Conservation (phyloP, 169 alveolate species). For the Cryptosporidium viatorum region DNA sequence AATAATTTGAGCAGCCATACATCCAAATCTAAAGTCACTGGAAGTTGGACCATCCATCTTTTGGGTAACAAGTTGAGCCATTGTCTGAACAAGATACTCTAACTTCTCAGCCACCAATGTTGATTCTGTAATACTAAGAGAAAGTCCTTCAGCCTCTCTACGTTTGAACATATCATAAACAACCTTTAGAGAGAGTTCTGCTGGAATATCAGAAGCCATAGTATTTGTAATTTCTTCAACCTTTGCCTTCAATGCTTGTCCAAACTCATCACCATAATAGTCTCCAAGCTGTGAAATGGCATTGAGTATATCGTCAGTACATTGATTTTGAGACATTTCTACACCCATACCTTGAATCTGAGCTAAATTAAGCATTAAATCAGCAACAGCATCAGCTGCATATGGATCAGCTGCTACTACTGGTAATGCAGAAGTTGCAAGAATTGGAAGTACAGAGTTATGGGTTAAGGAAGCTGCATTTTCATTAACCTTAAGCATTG, state of each 20-base stretch:
- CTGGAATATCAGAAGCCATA: conserved; percentile 65
- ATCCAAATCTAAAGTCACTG: conserved; percentile 48
- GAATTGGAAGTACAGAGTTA: conserved; percentile 45
- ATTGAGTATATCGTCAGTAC: conserved; percentile 36
- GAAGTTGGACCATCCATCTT: conserved; percentile 44
- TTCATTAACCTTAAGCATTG: conserved; percentile 47
- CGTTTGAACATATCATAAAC: conserved; percentile 57
- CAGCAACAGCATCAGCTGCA: conserved; percentile 67
- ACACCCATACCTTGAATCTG: conserved; percentile 69
- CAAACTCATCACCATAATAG: conserved; percentile 72
- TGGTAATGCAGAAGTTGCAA: conserved; percentile 39
- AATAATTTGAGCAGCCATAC: conserved; percentile 62
- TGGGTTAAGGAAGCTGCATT: conserved; percentile 52
- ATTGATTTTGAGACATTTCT: conserved; percentile 54
- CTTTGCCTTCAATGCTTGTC: conserved; percentile 38
- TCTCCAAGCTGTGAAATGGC: conserved; percentile 50
- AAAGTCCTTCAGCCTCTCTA: conserved; percentile 54
- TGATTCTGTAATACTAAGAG: conserved; percentile 42
- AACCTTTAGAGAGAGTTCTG: conserved; percentile 56
- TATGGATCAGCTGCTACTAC: conserved; percentile 71
- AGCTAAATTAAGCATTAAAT: conserved; percentile 47
- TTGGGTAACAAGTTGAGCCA: conserved; percentile 29
- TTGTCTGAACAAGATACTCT: conserved; percentile 53
- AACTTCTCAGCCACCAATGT: conserved; percentile 28
- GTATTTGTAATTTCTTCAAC: conserved; percentile 49